phyloP scores from a whole-genome alignment of 208 protist species.

The Naegleria gruberi region DNA sequence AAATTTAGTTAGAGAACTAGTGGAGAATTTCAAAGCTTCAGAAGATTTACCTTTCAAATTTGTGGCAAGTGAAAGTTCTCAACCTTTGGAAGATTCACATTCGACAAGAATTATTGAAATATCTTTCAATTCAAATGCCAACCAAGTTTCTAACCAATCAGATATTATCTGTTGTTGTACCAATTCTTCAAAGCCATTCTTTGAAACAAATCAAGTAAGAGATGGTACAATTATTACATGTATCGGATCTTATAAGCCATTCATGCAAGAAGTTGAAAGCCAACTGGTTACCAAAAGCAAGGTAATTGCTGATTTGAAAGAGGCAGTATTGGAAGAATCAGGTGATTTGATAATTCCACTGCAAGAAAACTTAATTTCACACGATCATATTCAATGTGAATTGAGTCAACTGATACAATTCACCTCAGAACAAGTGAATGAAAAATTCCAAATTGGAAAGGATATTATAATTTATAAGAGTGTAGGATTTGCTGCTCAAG shows the following conservation, averaged over 20 bases:
- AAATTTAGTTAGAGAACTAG: neutral
- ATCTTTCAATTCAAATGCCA: neutral
- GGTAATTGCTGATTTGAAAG: neutral
- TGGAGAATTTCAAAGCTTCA: neutral
- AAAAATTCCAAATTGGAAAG: neutral
- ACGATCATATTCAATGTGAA: neutral
- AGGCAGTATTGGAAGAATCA: neutral
- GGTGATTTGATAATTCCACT: neutral
- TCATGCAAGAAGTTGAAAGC: slow-evolving; percentile 5
- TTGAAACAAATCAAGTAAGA: neutral
- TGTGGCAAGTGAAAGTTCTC: neutral
- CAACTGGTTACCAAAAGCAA: neutral
- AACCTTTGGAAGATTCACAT: neutral
- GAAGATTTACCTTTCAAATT: neutral
- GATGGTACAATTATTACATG: neutral
- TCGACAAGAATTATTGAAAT: neutral
- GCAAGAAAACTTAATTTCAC: neutral
- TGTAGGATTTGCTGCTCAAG: neutral
- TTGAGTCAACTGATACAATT: neutral
- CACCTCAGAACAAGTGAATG: neutral
- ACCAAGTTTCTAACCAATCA: neutral
- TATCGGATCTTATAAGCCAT: neutral
- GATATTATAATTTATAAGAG: slow-evolving; percentile 9
- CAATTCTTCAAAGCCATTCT: neutral
- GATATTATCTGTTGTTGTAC: neutral